Base-by-base conservation (phyloP, 352 stramenopile genomes). In the Phytophthora fragariaefolia region DNA sequence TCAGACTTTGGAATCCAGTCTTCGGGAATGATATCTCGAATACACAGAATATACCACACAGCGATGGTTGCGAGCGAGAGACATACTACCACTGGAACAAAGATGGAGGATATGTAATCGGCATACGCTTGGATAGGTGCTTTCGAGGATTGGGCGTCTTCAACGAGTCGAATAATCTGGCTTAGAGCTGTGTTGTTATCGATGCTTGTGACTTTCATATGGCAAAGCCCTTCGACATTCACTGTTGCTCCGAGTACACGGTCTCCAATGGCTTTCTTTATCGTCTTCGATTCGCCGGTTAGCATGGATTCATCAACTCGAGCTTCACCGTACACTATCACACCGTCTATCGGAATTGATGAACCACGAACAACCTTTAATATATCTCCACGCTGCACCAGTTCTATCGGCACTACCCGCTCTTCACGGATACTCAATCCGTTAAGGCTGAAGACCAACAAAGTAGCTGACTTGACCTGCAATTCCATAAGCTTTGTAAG, bases 81-180 rank as follows among this genome's bases (percentile, higher is more conserved):
- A 2, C 76, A 65, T 10, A 99, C 69, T 6, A 99, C 96, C 6
- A 85, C 77, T 5, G 97, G 98, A 9, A 98, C 97, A 69, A 99
- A 99, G 17, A 98, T 76, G 6, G 89, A 89, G 10, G 96, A 89
- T 20, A 99, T 79, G 40, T 90, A 91, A 84, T 99, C 98, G 0
- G 97, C 98, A 51, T 98, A 97, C 6, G 90, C 93, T 79, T 99
- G 97, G 65, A 99, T 99, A 7, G 97, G 94, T 15, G 97, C 96
- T 69, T 99, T 99, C 5, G 83, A 93, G 17, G 95, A 96, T 82
- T 99, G 98, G 1, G 97, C 98, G 28, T 98, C 90, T 73, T 99
- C 95, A n/a, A 99, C 96, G 3, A 99, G 83, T 6, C 90, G 83
- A 53, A 99, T 96, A 53, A 99, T 99, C 69, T 99, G 95, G 47